Percentiles rank a stretch among this genome's conserved stretches.
phyloP scores from a whole-genome alignment of 805 yeast species.

The Wickerhamiella occidentalis region DNA sequence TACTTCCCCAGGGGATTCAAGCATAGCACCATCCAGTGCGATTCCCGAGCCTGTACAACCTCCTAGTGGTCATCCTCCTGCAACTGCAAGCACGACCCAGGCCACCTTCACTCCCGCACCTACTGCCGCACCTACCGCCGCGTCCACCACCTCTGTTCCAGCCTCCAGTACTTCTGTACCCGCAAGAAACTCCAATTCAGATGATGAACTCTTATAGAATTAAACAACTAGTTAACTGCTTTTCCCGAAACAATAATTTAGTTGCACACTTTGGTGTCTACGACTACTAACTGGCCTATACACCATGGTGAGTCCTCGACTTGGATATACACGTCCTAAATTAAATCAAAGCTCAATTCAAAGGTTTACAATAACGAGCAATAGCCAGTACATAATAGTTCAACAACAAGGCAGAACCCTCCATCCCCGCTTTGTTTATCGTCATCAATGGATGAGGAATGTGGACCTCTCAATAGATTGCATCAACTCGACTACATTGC shows the following conservation, averaged over 20 bases:
- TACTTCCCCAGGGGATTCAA: neutral
- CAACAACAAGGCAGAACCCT: neutral
- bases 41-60: neutral
- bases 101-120: neutral
- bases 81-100: neutral
- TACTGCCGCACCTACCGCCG: neutral
- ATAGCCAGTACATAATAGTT: too few species aligned
- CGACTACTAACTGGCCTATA: too few species aligned
- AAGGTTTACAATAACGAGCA: too few species aligned
- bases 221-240: too few species aligned
- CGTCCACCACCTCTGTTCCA: neutral
- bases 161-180: neutral
- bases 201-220: constrained; percentile 3
- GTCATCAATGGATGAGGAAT: constrained; percentile 9
- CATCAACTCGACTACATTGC: constrained; percentile 28
- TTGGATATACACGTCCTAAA: too few species aligned
- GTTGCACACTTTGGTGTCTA: neutral
- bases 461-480: neutral
- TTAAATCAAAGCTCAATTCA: too few species aligned
- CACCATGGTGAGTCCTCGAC: too few species aligned
- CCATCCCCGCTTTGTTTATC: neutral
- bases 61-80: neutral
- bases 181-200: neutral
- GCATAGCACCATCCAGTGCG: neutral
- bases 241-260: too few species aligned